Evolutionary conservation across 140 eudicot species (phyloP).

Genomic region (Erigeron philadelphicus): DNA sequence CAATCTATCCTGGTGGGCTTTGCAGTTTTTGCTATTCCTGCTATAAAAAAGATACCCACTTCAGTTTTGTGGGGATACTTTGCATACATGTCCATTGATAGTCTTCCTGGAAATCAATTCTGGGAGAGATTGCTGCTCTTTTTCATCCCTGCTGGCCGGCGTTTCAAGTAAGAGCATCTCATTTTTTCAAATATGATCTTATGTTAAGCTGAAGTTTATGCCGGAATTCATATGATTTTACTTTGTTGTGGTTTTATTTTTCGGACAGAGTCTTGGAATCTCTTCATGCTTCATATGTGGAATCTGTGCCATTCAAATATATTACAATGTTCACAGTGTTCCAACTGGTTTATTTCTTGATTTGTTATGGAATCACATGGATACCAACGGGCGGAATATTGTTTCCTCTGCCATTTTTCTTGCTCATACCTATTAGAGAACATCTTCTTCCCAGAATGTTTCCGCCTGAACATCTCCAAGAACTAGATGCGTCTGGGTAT

Average conservation of each 20-base stretch:
- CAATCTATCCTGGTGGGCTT: conserved; percentile 75
- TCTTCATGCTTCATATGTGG: conserved; percentile 77
- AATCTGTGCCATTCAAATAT: conserved; percentile 85
- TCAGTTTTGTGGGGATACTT: conserved; percentile 97
- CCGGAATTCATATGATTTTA: neutral
- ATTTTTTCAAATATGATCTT: neutral
- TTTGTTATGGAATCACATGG: conserved; percentile 93
- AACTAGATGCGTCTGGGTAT: conserved; percentile 84
- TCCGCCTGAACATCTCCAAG: conserved; percentile 56
- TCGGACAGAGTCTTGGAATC: conserved; percentile 63
- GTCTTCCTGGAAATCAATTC: conserved; percentile 95
- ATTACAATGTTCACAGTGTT: conserved; percentile 58
- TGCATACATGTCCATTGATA: conserved; percentile 97
- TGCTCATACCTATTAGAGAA: conserved; percentile 66
- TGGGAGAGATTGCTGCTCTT: conserved; percentile 86
- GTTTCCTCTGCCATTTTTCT: conserved; percentile 81
- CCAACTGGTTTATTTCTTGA: conserved; percentile 63
- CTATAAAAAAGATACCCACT: conserved; percentile 73
- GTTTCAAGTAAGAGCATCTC: conserved; percentile 63
- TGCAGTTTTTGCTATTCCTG: conserved; percentile 65
- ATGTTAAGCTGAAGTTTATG: neutral
- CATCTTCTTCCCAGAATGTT: conserved; percentile 77
- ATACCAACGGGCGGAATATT: conserved; percentile 86
- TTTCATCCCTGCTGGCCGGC: conserved; percentile 74
- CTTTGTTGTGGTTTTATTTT: conserved; percentile 6